Evolutionary conservation across 805 yeast genomes (phyloP).

Genomic region (Sugiyamaella americana): DNA sequence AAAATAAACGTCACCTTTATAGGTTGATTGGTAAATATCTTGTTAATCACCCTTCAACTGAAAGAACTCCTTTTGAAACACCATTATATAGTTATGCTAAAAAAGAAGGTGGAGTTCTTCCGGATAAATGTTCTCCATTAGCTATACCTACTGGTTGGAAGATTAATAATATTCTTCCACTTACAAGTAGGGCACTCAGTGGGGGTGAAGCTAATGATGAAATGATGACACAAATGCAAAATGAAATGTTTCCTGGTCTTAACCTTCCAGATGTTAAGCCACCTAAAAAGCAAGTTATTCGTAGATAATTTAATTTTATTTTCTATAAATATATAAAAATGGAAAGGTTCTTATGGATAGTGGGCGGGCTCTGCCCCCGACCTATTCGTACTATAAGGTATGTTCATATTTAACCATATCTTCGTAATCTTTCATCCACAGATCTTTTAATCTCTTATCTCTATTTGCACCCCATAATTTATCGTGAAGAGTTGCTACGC

Average conservation of each 20-base stretch:
- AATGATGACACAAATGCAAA: constrained; percentile 27
- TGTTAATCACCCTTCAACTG: constrained; percentile 61
- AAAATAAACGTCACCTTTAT: constrained; percentile 62
- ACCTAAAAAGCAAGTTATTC: constrained; percentile 23
- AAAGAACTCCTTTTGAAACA: constrained; percentile 53
- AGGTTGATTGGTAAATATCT: constrained; percentile 55
- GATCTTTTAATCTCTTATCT: not conserved
- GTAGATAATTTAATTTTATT: too few relatives aligned
- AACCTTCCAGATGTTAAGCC: constrained; percentile 24
- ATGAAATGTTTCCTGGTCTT: constrained; percentile 26
- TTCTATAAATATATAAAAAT: too few relatives aligned
- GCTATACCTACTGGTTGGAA: constrained; percentile 82
- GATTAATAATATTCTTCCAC: constrained; percentile 85
- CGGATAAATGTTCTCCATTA: constrained; percentile 46
- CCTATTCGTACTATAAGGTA: not conserved
- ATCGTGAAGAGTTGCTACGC: constrained; percentile 14
- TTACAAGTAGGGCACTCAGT: constrained; percentile 70
- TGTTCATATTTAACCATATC: not conserved
- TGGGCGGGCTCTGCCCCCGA: not conserved
- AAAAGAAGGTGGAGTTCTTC: constrained; percentile 18
- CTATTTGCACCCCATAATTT: constrained; percentile 7
- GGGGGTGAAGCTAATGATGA: constrained; percentile 74
- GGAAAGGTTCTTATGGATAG: too few relatives aligned
- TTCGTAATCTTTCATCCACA: not conserved
- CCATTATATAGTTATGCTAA: constrained; percentile 19